Base-by-base conservation (phyloP, 805 yeast genomes). In the Wickerhamiella domercqiae region DNA sequence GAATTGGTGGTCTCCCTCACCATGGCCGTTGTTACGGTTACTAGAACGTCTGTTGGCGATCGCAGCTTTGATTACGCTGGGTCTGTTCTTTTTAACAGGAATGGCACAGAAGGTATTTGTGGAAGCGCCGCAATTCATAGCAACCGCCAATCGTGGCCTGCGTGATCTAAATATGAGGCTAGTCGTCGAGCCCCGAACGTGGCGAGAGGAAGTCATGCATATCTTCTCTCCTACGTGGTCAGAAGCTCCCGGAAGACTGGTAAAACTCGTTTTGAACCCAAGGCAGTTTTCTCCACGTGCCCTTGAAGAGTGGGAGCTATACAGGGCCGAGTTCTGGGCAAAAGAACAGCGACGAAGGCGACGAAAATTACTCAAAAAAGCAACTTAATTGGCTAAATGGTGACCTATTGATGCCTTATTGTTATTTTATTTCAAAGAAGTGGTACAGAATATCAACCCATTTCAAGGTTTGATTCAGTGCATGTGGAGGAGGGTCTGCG, bases 271-370 rank as follows among this genome's bases (percentile, higher is more conserved):
- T 7, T 62, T 90, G 39, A 77, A 78, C 40, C 79, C 96, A 3
- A 63, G 94, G 36, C 75, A 76, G 1, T 90, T 87, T 57, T 72
- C 73, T 42, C 74, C 90, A 0, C 86, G 79, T 35, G 71, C 79
- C 5, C 68, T 95, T 44, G 95, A 86, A 55, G 86, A 83, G 7
- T 87, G 98, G 97, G 98, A 87, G 51, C 57, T 83, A 29, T 87
- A 86, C 51, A 61, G 98, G 42, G 81, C 80, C 47, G 96, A 86
- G 54, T 90, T 84, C 53, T 90, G 97, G 96, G 72, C 75, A 19
- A 31, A 39, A 19, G 50, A 47, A 21, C 30, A 35, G 9, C 37
- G 45, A 7, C 38, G 45, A 2, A 31, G 36, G 18, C 29, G 39
- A 29, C 26, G 15, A 4, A 28, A 35, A 37, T 11, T 7, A 15